Evolutionary conservation across 2,329 filamentous ascomycete genomes (phyloP).

Genomic region (Chrysosphaeria jannelii): DNA sequence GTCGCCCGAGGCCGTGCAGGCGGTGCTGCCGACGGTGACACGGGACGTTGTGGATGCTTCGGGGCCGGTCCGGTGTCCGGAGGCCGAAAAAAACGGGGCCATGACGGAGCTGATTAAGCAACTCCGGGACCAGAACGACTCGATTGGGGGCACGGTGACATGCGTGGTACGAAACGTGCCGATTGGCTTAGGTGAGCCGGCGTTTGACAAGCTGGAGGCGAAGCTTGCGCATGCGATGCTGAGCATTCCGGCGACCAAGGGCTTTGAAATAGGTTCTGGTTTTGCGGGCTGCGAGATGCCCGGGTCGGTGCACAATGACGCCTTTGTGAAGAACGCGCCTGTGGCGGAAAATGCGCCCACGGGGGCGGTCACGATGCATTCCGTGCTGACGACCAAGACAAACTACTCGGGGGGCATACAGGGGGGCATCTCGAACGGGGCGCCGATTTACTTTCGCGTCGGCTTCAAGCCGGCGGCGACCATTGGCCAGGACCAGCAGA

Average conservation of each 20-base stretch:
- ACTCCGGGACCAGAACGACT: conserved; percentile 52
- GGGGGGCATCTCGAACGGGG: conserved; percentile 82
- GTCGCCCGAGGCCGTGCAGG: conserved; percentile 13
- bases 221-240: conserved; percentile 81
- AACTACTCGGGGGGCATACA: conserved; percentile 92
- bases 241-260: conserved; percentile 80
- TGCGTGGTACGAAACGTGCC: conserved; percentile 76
- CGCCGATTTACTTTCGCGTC: conserved; percentile 77
- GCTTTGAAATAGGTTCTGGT: conserved; percentile 82
- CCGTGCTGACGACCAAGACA: conserved; percentile 55
- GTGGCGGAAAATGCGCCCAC: conserved; percentile 11
- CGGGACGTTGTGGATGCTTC: conserved; percentile 53
- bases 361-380: conserved; percentile 16
- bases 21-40: conserved; percentile 40
- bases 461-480: conserved; percentile 90
- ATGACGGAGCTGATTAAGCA: conserved; percentile 61
- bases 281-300: conserved; percentile 67
- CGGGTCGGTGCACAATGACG: conserved; percentile 77
- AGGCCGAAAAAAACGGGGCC: conserved; percentile 26
- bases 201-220: conserved; percentile 88
- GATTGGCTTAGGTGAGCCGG: conserved; percentile 67
- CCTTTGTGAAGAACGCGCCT: conserved; percentile 33
- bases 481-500: conserved; percentile 67
- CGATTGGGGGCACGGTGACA: conserved; percentile 81
- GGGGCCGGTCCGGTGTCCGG: conserved; percentile 67